phyloP scores from a whole-genome alignment of 495 filamentous ascomycete species.

The Neurospora hispaniola region DNA sequence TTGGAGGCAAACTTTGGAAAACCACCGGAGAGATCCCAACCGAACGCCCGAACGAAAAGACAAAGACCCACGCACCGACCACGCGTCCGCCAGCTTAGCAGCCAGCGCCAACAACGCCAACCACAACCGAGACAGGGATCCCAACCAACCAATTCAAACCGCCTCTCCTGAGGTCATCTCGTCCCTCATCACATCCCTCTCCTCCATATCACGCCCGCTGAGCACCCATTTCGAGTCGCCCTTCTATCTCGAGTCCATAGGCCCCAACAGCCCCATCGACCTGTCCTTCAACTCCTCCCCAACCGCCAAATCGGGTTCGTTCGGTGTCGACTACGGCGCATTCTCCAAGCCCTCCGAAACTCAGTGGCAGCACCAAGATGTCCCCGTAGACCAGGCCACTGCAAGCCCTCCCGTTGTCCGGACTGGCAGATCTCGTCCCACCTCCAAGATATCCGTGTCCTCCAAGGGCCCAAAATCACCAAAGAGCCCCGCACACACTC shows the following conservation, averaged over 20 bases:
- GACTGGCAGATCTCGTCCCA: slow-evolving; percentile 31
- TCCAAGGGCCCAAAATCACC: slow-evolving; percentile 58
- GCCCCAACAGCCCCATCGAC: slow-evolving; percentile 28
- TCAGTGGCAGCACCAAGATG: slow-evolving; percentile 52
- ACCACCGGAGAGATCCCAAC: background rate
- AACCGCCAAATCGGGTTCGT: slow-evolving; percentile 32
- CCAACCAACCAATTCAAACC: slow-evolving; percentile 35
- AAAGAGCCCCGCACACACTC: slow-evolving; percentile 22
- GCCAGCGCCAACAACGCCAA: slow-evolving; percentile 14
- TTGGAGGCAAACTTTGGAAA: background rate
- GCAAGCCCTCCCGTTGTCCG: slow-evolving; percentile 75
- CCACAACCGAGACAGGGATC: slow-evolving; percentile 19
- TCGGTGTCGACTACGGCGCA: slow-evolving; percentile 62
- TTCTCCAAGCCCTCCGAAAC: slow-evolving; percentile 35
- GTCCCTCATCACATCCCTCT: slow-evolving; percentile 83
- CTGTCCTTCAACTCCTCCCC: slow-evolving; percentile 39
- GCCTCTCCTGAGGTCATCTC: slow-evolving; percentile 90
- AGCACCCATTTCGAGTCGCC: slow-evolving; percentile 58
- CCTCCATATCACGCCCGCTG: slow-evolving; percentile 68
- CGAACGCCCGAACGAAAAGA: slow-evolving; percentile 22
- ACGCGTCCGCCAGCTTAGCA: background rate
- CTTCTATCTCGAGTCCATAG: slow-evolving; percentile 18
- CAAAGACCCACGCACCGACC: slow-evolving; percentile 7
- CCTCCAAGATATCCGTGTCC: background rate
- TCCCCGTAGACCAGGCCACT: slow-evolving; percentile 45